phyloP scores from a whole-genome alignment of 208 protist species.

The Crithidia sp. region DNA sequence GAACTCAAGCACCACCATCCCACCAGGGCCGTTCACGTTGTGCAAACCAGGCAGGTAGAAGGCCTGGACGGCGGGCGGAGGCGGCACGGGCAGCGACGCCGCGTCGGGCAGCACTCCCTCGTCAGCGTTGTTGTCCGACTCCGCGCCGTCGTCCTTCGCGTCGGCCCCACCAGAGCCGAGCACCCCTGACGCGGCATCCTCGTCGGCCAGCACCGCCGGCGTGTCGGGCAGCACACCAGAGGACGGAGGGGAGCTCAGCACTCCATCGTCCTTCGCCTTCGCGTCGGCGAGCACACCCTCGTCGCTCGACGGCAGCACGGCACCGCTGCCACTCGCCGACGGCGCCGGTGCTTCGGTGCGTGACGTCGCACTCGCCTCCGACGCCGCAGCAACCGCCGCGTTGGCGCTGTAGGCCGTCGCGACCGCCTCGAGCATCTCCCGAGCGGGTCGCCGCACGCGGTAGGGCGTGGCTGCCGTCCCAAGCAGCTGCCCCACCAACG shows the following conservation, averaged over 20 bases:
- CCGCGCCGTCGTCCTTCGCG: not conserved
- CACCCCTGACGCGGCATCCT: not conserved
- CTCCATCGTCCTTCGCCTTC: not conserved
- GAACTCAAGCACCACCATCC: conserved; percentile 72
- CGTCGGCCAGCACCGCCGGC: not conserved
- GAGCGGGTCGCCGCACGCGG: conserved; percentile 63
- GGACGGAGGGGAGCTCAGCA: conserved; percentile 11
- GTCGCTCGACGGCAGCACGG: too few relatives aligned
- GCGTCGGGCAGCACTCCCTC: conserved; percentile 28
- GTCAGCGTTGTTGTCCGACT: not conserved
- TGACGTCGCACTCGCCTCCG: not conserved
- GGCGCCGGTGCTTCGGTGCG: not conserved
- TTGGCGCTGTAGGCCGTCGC: conserved; percentile 1
- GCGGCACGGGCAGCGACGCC: conserved; percentile 18
- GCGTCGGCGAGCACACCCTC: too few relatives aligned
- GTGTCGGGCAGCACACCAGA: conserved; percentile 16
- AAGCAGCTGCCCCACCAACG: conserved; percentile 64
- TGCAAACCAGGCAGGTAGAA: conserved; percentile 46
- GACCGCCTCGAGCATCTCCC: conserved; percentile 35
- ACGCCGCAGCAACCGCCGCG: not conserved
- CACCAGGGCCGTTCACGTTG: conserved; percentile 63
- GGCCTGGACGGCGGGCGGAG: not conserved
- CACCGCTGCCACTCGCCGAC: not conserved
- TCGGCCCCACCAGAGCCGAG: not conserved
- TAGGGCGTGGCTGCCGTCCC: conserved; percentile 39